Base-by-base conservation (phyloP, 345 rosid species). In the Eucalyptus brandiana region DNA sequence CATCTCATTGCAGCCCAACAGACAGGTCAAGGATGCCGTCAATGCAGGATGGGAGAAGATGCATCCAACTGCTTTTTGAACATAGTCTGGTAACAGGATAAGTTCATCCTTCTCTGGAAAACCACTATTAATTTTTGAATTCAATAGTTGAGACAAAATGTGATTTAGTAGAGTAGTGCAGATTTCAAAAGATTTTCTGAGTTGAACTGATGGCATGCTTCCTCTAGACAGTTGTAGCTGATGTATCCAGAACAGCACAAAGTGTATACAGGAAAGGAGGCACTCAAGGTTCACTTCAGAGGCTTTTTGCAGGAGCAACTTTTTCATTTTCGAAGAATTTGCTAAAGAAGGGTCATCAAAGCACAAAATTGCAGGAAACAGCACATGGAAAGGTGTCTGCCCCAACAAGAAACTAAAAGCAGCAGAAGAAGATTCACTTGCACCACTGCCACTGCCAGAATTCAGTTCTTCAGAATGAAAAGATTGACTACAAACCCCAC, bases 21-120 rank as follows among this genome's bases (percentile, higher is more conserved):
- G 95, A 91, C 88, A 88, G 87, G 91, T 86, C 91, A 97, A 92
- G 60, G 94, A 90, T 88, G 92, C 90, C 50, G 81, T 87, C 80
- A 90, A 94, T 48, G 91, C 94, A 54, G 98, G 99, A 91, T 98
- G 99, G 90, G 91, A 91, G 88, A 96, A 92, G 89, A 96, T 91
- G 80, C 94, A 89, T 88, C 90, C 91, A 88, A 93, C 96, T 92
- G 92, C 95, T 93, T 95, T 96, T 86, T 87, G 90, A 87, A 94
- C 85, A 85, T 89, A 89, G 49, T 93, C 90, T 65, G 89, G 91
- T 45, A 88, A 91, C 87, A 90, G 58, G 90, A 88, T 90, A 87
- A 89, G 50, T 42, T 87, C 91, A 32, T 89, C 81, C 81, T 72
- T 58, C 34, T 87, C 49, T 17, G 90, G 87, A 58, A 89, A 87